These are phyloP conservation scores for Starmerella sp. DNA, from an alignment of 805 yeast species.

Conservation along the genomic window DNA sequence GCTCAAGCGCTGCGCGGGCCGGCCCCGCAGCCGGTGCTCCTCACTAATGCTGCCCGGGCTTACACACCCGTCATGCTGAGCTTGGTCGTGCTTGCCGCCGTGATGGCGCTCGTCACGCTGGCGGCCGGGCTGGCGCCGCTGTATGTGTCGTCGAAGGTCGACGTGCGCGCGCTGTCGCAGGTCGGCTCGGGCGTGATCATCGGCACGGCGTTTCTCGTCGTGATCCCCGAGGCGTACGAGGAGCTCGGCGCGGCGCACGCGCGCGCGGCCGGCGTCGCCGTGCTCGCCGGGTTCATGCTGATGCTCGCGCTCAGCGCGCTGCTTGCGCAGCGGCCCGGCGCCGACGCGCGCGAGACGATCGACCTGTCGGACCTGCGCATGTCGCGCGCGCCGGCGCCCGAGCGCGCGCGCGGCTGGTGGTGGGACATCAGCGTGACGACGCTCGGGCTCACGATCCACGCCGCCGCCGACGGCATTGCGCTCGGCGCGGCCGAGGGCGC, in stretches of 20 bases:
- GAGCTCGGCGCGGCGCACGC: slow-evolving; percentile 25
- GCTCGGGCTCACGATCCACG: slow-evolving; percentile 54
- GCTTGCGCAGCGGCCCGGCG: slow-evolving; percentile 18
- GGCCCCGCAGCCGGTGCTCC: no score
- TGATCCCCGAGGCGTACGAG: slow-evolving; percentile 57
- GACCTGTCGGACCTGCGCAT: slow-evolving; percentile 26
- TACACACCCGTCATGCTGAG: slow-evolving; percentile 10
- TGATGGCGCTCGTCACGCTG: slow-evolving; percentile 21
- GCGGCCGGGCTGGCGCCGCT: slow-evolving; percentile 24
- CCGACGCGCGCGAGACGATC: slow-evolving; percentile 10
- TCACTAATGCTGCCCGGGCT: background rate
- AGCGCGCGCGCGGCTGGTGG: slow-evolving; percentile 10
- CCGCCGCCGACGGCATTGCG: slow-evolving; percentile 63
- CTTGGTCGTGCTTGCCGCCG: slow-evolving; percentile 16
- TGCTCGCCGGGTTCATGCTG: slow-evolving; percentile 43
- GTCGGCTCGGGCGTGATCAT: slow-evolving; percentile 51
- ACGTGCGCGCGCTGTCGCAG: slow-evolving; percentile 31
- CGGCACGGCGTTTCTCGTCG: slow-evolving; percentile 47
- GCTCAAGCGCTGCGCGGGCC: no score
- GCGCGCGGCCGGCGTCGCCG: slow-evolving; percentile 23
- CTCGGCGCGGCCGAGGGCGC: slow-evolving; percentile 47
- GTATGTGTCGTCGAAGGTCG: slow-evolving; percentile 3
- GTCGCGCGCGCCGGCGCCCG: background rate
- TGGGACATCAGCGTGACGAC: slow-evolving; percentile 36
- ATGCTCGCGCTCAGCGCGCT: slow-evolving; percentile 42